Evolutionary conservation across 2,329 filamentous ascomycete species (phyloP).

Genomic region (Curvularia sp.): DNA sequence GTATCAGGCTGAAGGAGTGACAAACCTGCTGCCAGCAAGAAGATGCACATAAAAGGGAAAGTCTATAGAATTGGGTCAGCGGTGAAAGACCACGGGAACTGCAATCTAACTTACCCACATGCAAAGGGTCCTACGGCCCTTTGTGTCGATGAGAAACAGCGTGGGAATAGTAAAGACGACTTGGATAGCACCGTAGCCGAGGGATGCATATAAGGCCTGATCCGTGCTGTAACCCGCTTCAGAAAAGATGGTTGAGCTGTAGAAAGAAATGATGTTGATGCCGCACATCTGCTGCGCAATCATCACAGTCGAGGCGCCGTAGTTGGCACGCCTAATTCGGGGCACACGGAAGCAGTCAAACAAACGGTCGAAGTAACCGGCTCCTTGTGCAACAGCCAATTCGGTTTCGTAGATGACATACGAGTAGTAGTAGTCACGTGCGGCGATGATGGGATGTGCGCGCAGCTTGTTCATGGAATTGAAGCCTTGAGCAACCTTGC

Average conservation of each 20-base stretch:
- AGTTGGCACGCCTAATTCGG: conserved; percentile 49
- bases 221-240: conserved; percentile 37
- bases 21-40: conserved; percentile 47
- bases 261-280: conserved; percentile 79
- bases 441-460: conserved; percentile 45
- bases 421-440: conserved; percentile 50
- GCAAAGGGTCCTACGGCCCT: conserved; percentile 45
- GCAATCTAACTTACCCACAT: conserved; percentile 25
- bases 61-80: conserved; percentile 23
- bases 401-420: conserved; percentile 49
- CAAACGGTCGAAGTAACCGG: conserved; percentile 54
- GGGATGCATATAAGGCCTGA: conserved; percentile 47
- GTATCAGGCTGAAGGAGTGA: conserved; percentile 41
- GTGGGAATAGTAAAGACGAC: conserved; percentile 49
- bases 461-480: conserved; percentile 56
- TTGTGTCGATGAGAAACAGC: conserved; percentile 50
- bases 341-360: conserved; percentile 57
- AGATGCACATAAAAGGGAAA: conserved; percentile 49
- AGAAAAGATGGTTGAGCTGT: conserved; percentile 79
- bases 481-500: conserved; percentile 53
- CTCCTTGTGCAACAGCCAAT: conserved; percentile 40
- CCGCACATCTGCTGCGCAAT: conserved; percentile 52
- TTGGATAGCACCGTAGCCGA: conserved; percentile 49
- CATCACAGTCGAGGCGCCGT: conserved; percentile 53
- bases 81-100: neutral